These are phyloP conservation scores for Acorus gramineus DNA, from an alignment of 106 monocot genomes.

Conservation along the genomic window DNA sequence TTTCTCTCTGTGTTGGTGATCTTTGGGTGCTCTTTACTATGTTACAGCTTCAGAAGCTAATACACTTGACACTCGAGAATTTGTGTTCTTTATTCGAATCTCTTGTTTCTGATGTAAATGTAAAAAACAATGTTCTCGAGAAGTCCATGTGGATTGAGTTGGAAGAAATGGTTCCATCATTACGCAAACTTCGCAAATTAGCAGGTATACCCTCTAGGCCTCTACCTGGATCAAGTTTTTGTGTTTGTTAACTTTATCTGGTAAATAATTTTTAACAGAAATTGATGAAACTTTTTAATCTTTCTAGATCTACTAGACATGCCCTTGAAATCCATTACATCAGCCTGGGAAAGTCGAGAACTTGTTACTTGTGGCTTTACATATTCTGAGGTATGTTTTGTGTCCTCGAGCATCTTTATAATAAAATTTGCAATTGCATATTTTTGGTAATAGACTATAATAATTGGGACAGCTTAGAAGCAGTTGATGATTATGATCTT, in stretches of 20 bases:
- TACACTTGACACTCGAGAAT: slow-evolving; percentile 67
- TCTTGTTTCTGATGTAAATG: slow-evolving; percentile 22
- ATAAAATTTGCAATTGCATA: too few relatives aligned
- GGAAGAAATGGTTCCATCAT: slow-evolving; percentile 50
- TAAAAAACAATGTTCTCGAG: slow-evolving; percentile 21
- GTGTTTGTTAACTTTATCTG: neutral
- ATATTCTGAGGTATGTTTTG: slow-evolving; percentile 56
- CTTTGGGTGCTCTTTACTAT: neutral
- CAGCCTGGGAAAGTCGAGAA: slow-evolving; percentile 79
- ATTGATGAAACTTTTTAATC: slow-evolving; percentile 3
- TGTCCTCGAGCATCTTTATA: too few relatives aligned
- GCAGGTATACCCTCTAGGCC: slow-evolving; percentile 37
- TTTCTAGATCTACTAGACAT: slow-evolving; percentile 75
- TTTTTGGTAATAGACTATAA: too few relatives aligned
- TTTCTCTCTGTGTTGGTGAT: neutral
- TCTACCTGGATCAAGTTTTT: neutral
- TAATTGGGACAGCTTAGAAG: too few relatives aligned
- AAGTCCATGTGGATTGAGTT: slow-evolving; percentile 14
- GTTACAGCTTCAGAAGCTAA: slow-evolving; percentile 72
- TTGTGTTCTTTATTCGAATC: slow-evolving; percentile 53
- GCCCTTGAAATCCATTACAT: slow-evolving; percentile 75
- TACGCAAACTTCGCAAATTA: slow-evolving; percentile 70
- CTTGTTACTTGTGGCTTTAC: slow-evolving; percentile 61
- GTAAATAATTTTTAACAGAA: too few relatives aligned
- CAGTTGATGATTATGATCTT: too few relatives aligned